phyloP scores from a whole-genome alignment of 169 alveolate genomes.

The Besnoitia besnoiti region DNA sequence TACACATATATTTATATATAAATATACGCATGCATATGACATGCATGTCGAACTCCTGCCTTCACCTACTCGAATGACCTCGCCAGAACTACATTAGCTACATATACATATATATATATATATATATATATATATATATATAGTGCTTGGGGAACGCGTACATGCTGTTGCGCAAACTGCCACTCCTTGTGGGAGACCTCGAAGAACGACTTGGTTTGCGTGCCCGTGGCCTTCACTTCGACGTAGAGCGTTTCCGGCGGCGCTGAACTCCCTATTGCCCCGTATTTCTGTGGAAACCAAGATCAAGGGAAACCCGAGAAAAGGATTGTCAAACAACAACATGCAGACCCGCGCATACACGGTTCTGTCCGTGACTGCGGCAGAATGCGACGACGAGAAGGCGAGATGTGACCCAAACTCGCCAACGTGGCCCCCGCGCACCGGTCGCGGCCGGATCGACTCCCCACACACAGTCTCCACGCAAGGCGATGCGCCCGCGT shows the following conservation, averaged over 20 bases:
- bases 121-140: neutral
- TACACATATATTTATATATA: slow-evolving; percentile 4
- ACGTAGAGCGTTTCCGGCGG: slow-evolving; percentile 53
- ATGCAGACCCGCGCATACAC: too few relatives aligned
- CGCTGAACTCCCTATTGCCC: slow-evolving; percentile 28
- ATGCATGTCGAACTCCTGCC: neutral
- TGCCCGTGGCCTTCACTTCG: slow-evolving; percentile 61
- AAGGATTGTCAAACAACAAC: too few relatives aligned
- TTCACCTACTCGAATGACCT: neutral
- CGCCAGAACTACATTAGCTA: neutral
- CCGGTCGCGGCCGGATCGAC: too few relatives aligned
- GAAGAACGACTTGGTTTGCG: slow-evolving; percentile 42
- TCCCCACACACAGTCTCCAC: too few relatives aligned
- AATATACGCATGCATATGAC: neutral
- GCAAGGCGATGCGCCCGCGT: too few relatives aligned
- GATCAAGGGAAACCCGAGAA: neutral
- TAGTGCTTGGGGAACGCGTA: neutral
- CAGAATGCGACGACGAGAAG: too few relatives aligned
- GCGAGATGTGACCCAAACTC: too few relatives aligned
- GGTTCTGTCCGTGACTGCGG: too few relatives aligned
- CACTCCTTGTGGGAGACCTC: slow-evolving; percentile 69
- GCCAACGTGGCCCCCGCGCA: too few relatives aligned
- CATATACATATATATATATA: neutral
- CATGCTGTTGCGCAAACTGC: slow-evolving; percentile 66
- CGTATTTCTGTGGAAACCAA: slow-evolving; percentile 42